Evolutionary conservation across 2,329 filamentous ascomycete genomes (phyloP), one percentile per base, ranked within the genome.

Genomic region (Fusarium sp.): DNA sequence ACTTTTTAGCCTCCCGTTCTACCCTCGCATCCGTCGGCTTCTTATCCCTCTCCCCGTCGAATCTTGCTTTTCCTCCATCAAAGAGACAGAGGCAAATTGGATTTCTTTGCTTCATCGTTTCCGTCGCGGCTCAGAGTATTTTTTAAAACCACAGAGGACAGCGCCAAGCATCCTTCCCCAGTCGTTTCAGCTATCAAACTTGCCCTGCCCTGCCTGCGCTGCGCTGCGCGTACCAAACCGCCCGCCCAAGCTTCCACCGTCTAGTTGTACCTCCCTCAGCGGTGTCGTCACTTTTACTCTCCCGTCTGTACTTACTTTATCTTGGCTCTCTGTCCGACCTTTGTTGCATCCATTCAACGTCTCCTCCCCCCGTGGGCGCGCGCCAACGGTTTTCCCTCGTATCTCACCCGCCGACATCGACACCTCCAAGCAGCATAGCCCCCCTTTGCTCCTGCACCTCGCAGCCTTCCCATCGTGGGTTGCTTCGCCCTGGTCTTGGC

Each of bases 281-380:
- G 46, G 58, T 71, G 73, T 67, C 53, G 63, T 57, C 58, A 53
- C 67, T 64, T 73, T 73, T 68, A 64, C 70, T 51, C 46, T 33
- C 17, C 46, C 24, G 46, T 38, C 53, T 57, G 53, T 17, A 24
- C 53, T 24, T 36, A 27, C 12, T 57, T 36, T 24, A 36, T 57
- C 33, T 57, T 57, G 53, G 53, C 31, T 20, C 31, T 20, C 40
- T 46, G 38, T 35, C 31, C 31, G 14, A 64, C 29, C 36, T 58
- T 73, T 71, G 49, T 64, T 53, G 27, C 29, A 55, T 68, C 38
- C 42, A 71, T 49, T 49, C 44, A 46, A 42, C 66, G 44, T 49
- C 57, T 55, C 44, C 20, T 16, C 9, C 44, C 44, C 22, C 44
- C 44, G 44, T 29, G 24, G 24, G 46, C 46, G 46, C 17, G 46